A percentile compares a stretch with the other conserved stretches of the same genome.
These are phyloP conservation scores for Amylocystis lapponica DNA, from an alignment of 768 basidiomycete genomes.

Conservation along the genomic window DNA sequence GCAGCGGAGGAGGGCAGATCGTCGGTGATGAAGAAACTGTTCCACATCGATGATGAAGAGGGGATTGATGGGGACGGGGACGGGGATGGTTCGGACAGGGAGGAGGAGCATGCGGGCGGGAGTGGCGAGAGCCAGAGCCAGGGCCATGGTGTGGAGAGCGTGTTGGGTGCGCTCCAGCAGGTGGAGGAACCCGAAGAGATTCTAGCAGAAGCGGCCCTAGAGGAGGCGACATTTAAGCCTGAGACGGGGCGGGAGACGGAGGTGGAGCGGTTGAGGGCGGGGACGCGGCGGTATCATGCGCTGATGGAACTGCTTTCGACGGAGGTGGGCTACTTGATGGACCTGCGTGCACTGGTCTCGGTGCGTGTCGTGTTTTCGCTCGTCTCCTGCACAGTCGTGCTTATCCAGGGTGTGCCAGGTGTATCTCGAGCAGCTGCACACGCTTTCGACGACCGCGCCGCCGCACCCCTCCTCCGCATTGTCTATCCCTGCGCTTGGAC, in stretches of 20 bases:
- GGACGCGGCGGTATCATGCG: conserved; percentile 50
- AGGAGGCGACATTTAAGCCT: conserved; percentile 1
- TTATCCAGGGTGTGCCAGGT: conserved; percentile 37
- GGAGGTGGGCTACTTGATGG: conserved; percentile 76
- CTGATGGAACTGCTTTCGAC: conserved; percentile 82
- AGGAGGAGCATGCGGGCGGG: neutral
- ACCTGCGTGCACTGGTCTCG: conserved; percentile 70
- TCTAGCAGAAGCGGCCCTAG: conserved; percentile 5
- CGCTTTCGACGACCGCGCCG: conserved; percentile 27
- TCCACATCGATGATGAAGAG: conserved; percentile 13
- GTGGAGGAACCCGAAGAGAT: conserved; percentile 2
- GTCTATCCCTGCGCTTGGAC: conserved; percentile 16
- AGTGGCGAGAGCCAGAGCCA: no score
- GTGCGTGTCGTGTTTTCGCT: conserved; percentile 34
- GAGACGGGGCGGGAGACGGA: conserved; percentile 11
- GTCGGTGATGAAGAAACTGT: conserved; percentile 12
- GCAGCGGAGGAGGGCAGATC: conserved; percentile 1
- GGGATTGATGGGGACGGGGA: conserved; percentile 8
- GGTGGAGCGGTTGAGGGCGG: conserved; percentile 1
- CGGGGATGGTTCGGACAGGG: neutral
- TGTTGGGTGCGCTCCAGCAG: neutral
- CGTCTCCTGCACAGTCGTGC: neutral
- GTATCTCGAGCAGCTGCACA: conserved; percentile 25
- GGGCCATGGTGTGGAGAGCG: no score
- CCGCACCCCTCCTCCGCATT: conserved; percentile 7